These are phyloP conservation scores for Kluyveromyces wickerhamii DNA, from an alignment of 805 yeast genomes.

Conservation along the genomic window DNA sequence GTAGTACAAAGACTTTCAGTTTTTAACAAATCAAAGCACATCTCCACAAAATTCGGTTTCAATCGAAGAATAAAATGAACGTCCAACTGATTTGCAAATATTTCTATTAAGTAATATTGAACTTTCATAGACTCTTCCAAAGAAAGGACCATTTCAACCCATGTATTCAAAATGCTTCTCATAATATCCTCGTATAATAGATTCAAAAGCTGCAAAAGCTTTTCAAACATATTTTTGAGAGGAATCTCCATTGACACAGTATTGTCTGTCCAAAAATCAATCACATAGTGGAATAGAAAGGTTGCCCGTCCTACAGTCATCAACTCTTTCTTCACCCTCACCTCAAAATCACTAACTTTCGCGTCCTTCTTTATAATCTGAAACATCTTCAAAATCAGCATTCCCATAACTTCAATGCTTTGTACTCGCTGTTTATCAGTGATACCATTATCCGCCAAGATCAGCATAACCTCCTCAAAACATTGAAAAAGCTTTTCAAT, in stretches of 20 bases:
- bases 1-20: conserved; percentile 60
- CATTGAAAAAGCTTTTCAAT: background rate
- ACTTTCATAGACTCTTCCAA: conserved; percentile 49
- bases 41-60: conserved; percentile 40
- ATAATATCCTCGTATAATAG: conserved; percentile 15
- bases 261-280: conserved; percentile 65
- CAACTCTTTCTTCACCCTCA: conserved; percentile 10
- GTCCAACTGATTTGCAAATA: conserved; percentile 42
- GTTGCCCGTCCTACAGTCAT: conserved; percentile 21
- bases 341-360: conserved; percentile 11
- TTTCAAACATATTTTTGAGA: conserved; percentile 49
- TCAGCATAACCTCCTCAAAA: conserved; percentile 5
- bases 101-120: conserved; percentile 52
- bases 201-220: conserved; percentile 38
- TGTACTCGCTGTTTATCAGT: conserved; percentile 24
- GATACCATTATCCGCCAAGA: conserved; percentile 6
- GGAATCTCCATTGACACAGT: conserved; percentile 68
- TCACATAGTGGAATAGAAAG: conserved; percentile 41
- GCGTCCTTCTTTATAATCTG: conserved; percentile 30
- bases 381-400: conserved; percentile 53
- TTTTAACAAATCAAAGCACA: conserved; percentile 41
- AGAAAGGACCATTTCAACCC: conserved; percentile 40
- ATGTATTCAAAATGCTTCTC: conserved; percentile 29
- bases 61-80: conserved; percentile 34
- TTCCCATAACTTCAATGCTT: conserved; percentile 51